These are phyloP conservation scores for Chalciporus pseudorubinellus DNA, from an alignment of 768 basidiomycete species.

Conservation along the genomic window DNA sequence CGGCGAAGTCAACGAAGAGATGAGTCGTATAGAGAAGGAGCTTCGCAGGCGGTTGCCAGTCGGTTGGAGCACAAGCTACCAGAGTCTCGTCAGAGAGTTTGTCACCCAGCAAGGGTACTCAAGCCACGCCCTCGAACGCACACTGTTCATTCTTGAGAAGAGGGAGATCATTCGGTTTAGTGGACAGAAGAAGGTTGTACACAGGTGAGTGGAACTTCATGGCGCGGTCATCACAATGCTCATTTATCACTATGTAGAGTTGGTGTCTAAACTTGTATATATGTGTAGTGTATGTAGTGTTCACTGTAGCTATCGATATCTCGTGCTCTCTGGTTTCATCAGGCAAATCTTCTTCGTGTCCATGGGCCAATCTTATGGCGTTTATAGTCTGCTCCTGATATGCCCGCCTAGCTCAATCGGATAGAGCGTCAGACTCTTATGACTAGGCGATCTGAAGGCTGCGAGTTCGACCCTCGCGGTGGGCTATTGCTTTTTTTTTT, in stretches of 20 bases:
- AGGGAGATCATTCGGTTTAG: constrained; percentile 87
- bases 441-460: constrained; percentile 53
- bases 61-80: constrained; percentile 97
- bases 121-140: constrained; percentile 86
- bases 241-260: constrained; percentile 19
- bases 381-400: too few relatives aligned
- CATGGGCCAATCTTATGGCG: too few relatives aligned
- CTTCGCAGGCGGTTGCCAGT: constrained; percentile 79
- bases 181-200: constrained; percentile 55
- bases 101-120: constrained; percentile 90
- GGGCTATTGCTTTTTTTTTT: constrained; percentile 37
- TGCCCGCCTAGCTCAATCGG: constrained; percentile 66
- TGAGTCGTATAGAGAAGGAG: constrained; percentile 86
- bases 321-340: too few relatives aligned
- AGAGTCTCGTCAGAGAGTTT: constrained; percentile 89
- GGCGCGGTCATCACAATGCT: neutral
- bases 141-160: constrained; percentile 90
- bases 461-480: constrained; percentile 66
- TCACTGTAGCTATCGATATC: neutral
- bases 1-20: constrained; percentile 91
- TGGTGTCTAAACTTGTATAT: constrained; percentile 22
- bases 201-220: constrained; percentile 33
- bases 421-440: constrained; percentile 68
- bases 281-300: neutral
- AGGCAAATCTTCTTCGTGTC: too few relatives aligned